phyloP scores from a whole-genome alignment of 179 eudicot species.

The Spergularia azorica region DNA sequence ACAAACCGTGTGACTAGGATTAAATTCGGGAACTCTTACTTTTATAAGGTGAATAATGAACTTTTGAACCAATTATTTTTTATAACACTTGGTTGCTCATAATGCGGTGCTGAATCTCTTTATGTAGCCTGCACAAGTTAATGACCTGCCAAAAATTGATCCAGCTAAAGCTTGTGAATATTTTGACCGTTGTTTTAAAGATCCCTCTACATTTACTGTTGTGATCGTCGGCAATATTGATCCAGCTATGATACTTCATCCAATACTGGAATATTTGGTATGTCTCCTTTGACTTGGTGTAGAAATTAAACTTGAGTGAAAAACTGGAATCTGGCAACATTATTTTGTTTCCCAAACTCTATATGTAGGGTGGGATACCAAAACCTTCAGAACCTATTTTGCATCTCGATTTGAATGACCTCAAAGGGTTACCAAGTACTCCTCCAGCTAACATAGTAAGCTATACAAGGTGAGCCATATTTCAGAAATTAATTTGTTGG shows the following conservation, averaged over 20 bases:
- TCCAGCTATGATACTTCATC: conserved; percentile 60
- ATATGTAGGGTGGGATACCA: conserved; percentile 81
- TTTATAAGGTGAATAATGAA: conserved; percentile 55
- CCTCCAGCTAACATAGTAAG: conserved; percentile 57
- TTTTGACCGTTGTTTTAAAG: conserved; percentile 67
- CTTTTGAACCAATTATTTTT: background rate
- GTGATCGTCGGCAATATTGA: conserved; percentile 80
- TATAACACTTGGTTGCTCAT: background rate
- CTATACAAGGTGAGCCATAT: conserved; percentile 28
- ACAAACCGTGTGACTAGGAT: conserved; percentile 68
- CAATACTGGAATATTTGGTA: conserved; percentile 80
- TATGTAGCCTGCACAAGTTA: conserved; percentile 62
- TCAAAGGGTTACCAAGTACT: conserved; percentile 73
- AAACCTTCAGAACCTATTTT: conserved; percentile 54
- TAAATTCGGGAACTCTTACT: conserved; percentile 80
- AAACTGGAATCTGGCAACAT: conserved; percentile 5
- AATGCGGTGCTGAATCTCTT: conserved; percentile 8
- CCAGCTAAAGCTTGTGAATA: conserved; percentile 80
- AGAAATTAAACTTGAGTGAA: background rate
- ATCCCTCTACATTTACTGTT: conserved; percentile 79
- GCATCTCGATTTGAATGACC: conserved; percentile 58
- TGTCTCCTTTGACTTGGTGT: conserved; percentile 19
- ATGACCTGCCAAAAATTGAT: conserved; percentile 65
- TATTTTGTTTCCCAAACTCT: conserved; percentile 11
- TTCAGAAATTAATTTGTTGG: background rate